Evolutionary conservation across 2,329 filamentous ascomycete genomes (phyloP), one percentile per base, ranked within the genome.

Genomic region (Raffaelea albimanens): DNA sequence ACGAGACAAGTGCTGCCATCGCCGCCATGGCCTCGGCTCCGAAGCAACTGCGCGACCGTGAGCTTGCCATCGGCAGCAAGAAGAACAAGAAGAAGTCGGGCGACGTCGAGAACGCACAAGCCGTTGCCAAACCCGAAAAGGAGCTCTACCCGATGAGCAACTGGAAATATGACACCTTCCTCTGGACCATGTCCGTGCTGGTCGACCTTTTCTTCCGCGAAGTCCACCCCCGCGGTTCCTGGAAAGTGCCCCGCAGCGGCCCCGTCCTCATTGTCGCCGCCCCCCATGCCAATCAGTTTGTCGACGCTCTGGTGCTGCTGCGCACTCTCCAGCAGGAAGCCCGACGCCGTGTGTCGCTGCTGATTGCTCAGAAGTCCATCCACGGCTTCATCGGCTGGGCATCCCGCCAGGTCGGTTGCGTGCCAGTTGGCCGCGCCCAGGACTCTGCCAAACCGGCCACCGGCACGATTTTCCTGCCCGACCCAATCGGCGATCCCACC

Each of bases 141-240:
- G 78, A 83, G 62, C 68, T 80, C 40, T 80, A 80, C 56, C 79
- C 80, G 45, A 85, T 86, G 81, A 81, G 79, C 58, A 75, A 78
- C 56, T 85, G 78, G 73, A 82, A 83, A 55, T 90, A 90, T 63
- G 85, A 90, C 67, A 72, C 82, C 50, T 85, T 89, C 59, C 72
- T 90, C 29, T 88, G 85, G 75, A 74, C 75, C 43, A 84, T 89
- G 62, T 85, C 83, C 39, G 78, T 97, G 54, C 74, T 97, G 45
- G 82, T 94, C 55, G 93, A 98, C 66, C 81, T 96, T 56, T 98
- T 98, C 78, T 98, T 98, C 72, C 84, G 93, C 57, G 93, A 98
- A 67, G 88, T 98, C 16, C 90, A 97, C 63, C 93, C 93, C 13
- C 80, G 93, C 55, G 89, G 89, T 56, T 87, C 90, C 53, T 98